Evolutionary conservation across 2,329 filamentous ascomycete genomes (phyloP), one percentile per base, ranked within the genome.

Genomic region (Botryotinia globosa): DNA sequence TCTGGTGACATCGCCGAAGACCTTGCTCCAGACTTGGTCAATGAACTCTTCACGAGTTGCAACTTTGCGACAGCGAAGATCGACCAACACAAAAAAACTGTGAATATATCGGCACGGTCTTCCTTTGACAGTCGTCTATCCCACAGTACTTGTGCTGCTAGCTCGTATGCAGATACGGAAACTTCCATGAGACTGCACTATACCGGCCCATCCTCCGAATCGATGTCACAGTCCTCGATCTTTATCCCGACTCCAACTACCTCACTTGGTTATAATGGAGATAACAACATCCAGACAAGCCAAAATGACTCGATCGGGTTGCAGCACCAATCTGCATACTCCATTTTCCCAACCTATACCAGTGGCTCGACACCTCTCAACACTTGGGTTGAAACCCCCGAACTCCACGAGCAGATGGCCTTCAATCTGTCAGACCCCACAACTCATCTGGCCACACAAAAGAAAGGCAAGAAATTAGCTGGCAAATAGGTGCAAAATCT

Each of bases 361-460:
- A 44, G 34, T n/a, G 59, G 34, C 5, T 25, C 44, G 14, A 65
- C 44, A n/a, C 56, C 69, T 10, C 32, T 65, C 18, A 12, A 56
- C 18, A 65, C 44, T 34, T 71, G 69, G 69, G 39, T 54, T 20
- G 6, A 56, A 25, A 54, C 29, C 18, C 58, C 22, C 54, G 59
- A 71, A 39, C 34, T 59, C n/a, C 59, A 71, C 18, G 69, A 71
- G 58, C 25, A 51, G 37, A 65, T 64, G 32, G 69, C 59, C 5
- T 54, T 34, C 22, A 42, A 7, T 4, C 20, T 69, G 12, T 69
- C 39, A 6, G 29, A 69, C 16, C 20, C 39, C 6, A 2, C 2
- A 56, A 42, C 14, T 8, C 51, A 69, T 44, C 39, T 54, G 18
- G 42, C 32, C 5, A 54, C 10, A 56, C 25, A 45, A 25, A 25